Base-by-base conservation (phyloP, 78 protist genomes). In the Andalucia godoyi region DNA sequence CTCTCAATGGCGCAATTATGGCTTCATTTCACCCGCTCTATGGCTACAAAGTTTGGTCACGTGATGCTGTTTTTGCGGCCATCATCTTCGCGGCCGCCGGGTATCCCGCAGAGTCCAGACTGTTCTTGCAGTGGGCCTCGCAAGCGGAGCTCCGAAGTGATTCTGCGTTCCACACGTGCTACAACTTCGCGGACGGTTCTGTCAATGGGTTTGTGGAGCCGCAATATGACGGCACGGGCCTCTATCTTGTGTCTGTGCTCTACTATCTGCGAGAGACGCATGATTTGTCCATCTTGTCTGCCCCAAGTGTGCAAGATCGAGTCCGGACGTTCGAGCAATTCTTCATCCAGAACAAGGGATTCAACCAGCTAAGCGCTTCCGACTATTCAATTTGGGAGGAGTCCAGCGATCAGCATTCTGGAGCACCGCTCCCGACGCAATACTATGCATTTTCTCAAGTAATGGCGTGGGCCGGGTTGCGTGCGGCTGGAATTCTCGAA, bases 321-420 rank as follows among this genome's bases (percentile, higher is more conserved):
- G 76, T 68, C 43, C 33, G 60, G 36, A 13, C 18, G 59, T 25
- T 66, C 39, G 53, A 40, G 21, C n/a, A 50, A n/a, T 68, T 57
- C 55, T 15, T 68, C 42, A 51, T 37, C 4, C 63, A n/a, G n/a
- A n/a, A n/a, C n/a, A n/a, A n/a, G n/a, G n/a, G n/a, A n/a, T n/a
- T n/a, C n/a, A n/a, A n/a, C n/a, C n/a, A n/a, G n/a, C n/a, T n/a
- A n/a, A n/a, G n/a, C n/a, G n/a, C 5, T 3, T 52, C 76, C 17
- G 76, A 71, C 33, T 71, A 71, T 30, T n/a, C 45, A 30, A 71
- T 71, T 23, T 71, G 76, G 76, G 76, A 71, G 33, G 76, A 71
- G 57, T 39, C 57, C 13, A 47, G 62, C 32, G 69, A 43, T 49
- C 38, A 30, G 23, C 7, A 8, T 4, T 36, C 36, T 41, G 76